Base-by-base conservation (phyloP, 2,329 filamentous ascomycete species). In the Penicillium sp. region DNA sequence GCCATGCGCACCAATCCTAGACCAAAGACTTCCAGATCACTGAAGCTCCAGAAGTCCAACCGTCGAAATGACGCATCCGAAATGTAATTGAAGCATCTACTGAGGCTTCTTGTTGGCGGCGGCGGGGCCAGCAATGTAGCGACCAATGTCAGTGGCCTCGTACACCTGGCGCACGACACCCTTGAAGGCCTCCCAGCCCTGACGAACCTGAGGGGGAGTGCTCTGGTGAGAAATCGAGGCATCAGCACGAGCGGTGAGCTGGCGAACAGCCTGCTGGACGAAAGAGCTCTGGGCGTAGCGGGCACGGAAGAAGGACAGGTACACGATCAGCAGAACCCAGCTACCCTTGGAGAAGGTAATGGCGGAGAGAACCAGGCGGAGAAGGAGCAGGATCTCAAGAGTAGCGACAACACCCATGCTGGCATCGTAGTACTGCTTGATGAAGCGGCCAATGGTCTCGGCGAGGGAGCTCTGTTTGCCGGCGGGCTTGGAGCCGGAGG, bases 381-480 rank as follows among this genome's bases (percentile, higher is more conserved):
- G 81, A 88, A 93, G 96, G 61, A 98, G 87, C 42, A 86, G 79
- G 67, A 98, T 91, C 82, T 99, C 95, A 60, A 99, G 90, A 49
- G 84, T 82, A 39, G 94, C 90, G 35, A 99, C 95, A 62, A 98
- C 82, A 59, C 90, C 91, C 95, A 99, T 99, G 78, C 92, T 96
- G 62, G 86, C 81, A 76, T 99, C 95, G 75, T 99, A 99, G 86
- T 98, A 97, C 76, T 92, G 87, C 87, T 98, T 98, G 77, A 99
- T 92, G 72, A 99, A 99, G 71, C 84, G 85, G 69, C 92, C 92
- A 76, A 99, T 96, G 68, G 84, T 86, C 63, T 97, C 92, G 55
- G 90, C 88, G 58, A 92, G 79, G 45, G 88, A 87, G 82, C 81
- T 80, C 86, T 80, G 69, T 64, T 75, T 75, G 55, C 72, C 66